Evolutionary conservation across 1,139 yeast genomes (phyloP).

Genomic region (Entelexis paramagnoliae): DNA sequence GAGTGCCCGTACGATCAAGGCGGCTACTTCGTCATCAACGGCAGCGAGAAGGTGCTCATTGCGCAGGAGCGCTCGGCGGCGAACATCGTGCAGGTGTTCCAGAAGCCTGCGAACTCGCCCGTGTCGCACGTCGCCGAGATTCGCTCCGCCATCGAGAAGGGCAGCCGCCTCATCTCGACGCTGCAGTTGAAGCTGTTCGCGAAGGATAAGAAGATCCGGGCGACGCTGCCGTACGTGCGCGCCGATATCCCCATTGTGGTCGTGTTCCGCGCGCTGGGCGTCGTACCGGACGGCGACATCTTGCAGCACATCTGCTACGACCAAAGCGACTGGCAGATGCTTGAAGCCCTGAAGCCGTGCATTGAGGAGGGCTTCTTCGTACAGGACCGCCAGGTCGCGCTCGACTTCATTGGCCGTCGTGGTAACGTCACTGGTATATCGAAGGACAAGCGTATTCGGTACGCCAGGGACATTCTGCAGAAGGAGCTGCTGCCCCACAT

Average conservation of each 20-base stretch:
- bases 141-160: slow-evolving; percentile 92
- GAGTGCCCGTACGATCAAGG: slow-evolving; percentile 99
- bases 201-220: slow-evolving; percentile 76
- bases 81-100: slow-evolving; percentile 94
- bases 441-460: slow-evolving; percentile 95
- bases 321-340: slow-evolving; percentile 98
- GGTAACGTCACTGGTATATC: slow-evolving; percentile 88
- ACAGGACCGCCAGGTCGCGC: slow-evolving; percentile 95
- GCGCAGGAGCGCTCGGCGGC: slow-evolving; percentile 99
- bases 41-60: slow-evolving; percentile 93
- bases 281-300: slow-evolving; percentile 98
- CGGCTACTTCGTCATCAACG: slow-evolving; percentile 95
- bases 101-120: slow-evolving; percentile 95
- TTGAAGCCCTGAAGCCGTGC: slow-evolving; percentile 97
- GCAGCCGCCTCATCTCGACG: slow-evolving; percentile 85
- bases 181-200: slow-evolving; percentile 90
- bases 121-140: slow-evolving; percentile 94
- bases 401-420: slow-evolving; percentile 97
- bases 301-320: slow-evolving; percentile 96
- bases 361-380: slow-evolving; percentile 98
- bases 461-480: slow-evolving; percentile 91
- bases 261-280: slow-evolving; percentile 95
- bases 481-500: slow-evolving; percentile 94
- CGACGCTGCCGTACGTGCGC: slow-evolving; percentile 90
- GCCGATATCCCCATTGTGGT: slow-evolving; percentile 95